These are phyloP conservation scores for Auricularia cornea DNA, from an alignment of 768 basidiomycete species.

Conservation along the genomic window DNA sequence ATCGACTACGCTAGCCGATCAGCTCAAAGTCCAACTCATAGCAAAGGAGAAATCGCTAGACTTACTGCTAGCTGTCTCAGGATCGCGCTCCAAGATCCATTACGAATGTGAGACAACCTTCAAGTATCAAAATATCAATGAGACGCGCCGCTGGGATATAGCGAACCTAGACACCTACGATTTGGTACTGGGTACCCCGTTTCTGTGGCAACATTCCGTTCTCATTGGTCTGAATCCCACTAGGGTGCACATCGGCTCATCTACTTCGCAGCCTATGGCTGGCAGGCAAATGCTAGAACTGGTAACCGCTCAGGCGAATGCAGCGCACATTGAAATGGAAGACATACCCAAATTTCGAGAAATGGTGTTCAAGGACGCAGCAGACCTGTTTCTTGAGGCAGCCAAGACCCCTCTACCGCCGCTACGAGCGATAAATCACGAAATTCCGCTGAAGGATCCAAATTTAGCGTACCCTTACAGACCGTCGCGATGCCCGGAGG, in stretches of 20 bases:
- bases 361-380: background rate
- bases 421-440: constrained; percentile 3
- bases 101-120: constrained; percentile 1
- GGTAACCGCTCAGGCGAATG: background rate
- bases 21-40: constrained; percentile 22
- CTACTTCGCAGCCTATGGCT: background rate
- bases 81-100: constrained; percentile 7
- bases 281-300: background rate
- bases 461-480: background rate
- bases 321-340: background rate
- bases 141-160: constrained; percentile 17
- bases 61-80: constrained; percentile 7
- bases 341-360: background rate
- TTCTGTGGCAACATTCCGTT: constrained; percentile 22
- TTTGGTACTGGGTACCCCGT: constrained; percentile 28
- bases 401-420: background rate
- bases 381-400: background rate
- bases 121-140: constrained; percentile 4
- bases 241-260: background rate
- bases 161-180: constrained; percentile 31
- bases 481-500: constrained; percentile 3
- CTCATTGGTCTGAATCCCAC: background rate
- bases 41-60: constrained; percentile 13
- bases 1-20: constrained; percentile 28
- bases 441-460: constrained; percentile 1